phyloP scores from a whole-genome alignment of 805 yeast genomes.

The Lipomyces yamanashiensis region DNA sequence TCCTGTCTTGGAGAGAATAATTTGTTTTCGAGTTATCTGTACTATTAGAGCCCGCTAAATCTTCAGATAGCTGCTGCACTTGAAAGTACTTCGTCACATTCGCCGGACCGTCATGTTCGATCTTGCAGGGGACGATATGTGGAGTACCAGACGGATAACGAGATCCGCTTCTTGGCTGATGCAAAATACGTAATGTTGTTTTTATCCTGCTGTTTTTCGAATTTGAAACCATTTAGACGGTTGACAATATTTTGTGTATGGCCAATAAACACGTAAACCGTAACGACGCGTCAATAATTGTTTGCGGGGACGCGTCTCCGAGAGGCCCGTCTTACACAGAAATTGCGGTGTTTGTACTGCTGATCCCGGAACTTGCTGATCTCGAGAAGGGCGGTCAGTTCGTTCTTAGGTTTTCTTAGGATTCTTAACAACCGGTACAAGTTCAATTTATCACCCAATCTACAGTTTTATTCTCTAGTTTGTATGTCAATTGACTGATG shows the following conservation, averaged over 20 bases:
- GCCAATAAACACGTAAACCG: not conserved
- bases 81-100: conserved; percentile 21
- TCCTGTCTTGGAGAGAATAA: not conserved
- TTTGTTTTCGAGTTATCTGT: not conserved
- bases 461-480: too few relatives aligned
- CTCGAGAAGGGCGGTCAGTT: not conserved
- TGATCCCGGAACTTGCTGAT: not conserved
- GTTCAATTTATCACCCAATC: too few relatives aligned
- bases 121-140: conserved; percentile 31
- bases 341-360: not conserved
- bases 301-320: not conserved
- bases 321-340: not conserved
- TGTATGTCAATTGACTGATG: too few relatives aligned
- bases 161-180: not conserved
- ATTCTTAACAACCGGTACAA: not conserved
- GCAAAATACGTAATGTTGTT: not conserved
- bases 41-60: not conserved
- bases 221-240: not conserved
- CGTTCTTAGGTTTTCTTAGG: not conserved
- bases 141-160: not conserved
- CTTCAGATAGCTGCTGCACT: not conserved
- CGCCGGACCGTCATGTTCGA: conserved; percentile 31
- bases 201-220: not conserved
- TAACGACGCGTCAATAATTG: not conserved
- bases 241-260: not conserved